Conservation (phyloP, 192 early-diverging fungal genomes). For the Entrophospora sp. region DNA sequence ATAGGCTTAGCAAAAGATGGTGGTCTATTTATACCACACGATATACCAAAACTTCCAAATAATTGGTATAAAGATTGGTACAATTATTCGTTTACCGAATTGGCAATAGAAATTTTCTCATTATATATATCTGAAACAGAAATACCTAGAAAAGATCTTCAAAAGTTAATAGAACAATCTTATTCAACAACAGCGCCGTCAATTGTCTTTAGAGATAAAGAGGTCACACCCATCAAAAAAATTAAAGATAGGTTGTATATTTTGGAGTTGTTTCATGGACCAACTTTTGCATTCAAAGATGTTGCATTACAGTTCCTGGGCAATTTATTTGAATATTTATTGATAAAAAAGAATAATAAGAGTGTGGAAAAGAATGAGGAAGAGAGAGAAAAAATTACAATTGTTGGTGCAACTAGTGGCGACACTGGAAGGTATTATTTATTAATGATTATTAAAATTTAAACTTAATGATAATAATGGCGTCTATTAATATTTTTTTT, state of each 20-base stretch:
- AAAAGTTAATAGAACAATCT: slow-evolving; percentile 54
- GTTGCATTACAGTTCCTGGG: slow-evolving; percentile 94
- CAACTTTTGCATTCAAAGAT: slow-evolving; percentile 98
- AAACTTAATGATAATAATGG: too few relatives aligned
- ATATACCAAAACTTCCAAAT: slow-evolving; percentile 61
- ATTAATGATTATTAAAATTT: neutral
- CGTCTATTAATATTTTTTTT: slow-evolving; percentile 16
- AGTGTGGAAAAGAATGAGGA: slow-evolving; percentile 39
- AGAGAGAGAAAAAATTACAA: slow-evolving; percentile 60
- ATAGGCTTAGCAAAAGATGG: slow-evolving; percentile 89
- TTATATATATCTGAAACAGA: slow-evolving; percentile 74
- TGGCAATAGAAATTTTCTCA: slow-evolving; percentile 79
- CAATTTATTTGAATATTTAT: slow-evolving; percentile 97
- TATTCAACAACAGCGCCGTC: too few relatives aligned
- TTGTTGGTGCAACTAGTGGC: slow-evolving; percentile 92
- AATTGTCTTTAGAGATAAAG: slow-evolving; percentile 64
- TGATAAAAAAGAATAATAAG: slow-evolving; percentile 60
- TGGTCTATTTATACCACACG: slow-evolving; percentile 86
- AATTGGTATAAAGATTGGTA: slow-evolving; percentile 70
- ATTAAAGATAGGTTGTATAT: slow-evolving; percentile 58
- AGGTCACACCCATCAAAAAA: slow-evolving; percentile 70
- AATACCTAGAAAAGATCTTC: slow-evolving; percentile 66
- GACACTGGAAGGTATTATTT: slow-evolving; percentile 71
- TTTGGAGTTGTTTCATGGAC: slow-evolving; percentile 94
- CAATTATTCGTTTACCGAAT: slow-evolving; percentile 61